These are phyloP conservation scores for Paramecium caudatum DNA, from an alignment of 73 alveolate species.

Conservation along the genomic window DNA sequence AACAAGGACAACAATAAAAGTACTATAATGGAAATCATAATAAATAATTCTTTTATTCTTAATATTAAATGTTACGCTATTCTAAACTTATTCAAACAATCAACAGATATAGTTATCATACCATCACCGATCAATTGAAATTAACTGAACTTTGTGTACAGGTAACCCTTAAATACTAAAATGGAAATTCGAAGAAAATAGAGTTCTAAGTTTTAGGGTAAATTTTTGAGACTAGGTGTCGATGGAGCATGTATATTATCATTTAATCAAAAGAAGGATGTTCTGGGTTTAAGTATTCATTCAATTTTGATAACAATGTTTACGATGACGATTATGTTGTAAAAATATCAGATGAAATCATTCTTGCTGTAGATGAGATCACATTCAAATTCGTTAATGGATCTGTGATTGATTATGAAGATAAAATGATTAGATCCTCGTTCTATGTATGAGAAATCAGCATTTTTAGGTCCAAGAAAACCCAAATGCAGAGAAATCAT, in stretches of 20 bases:
- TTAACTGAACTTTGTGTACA: conserved; percentile 36
- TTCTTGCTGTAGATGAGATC: conserved; percentile 47
- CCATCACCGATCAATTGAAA: neutral
- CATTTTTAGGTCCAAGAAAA: conserved; percentile 16
- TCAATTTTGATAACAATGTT: conserved; percentile 35
- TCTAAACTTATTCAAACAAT: no score
- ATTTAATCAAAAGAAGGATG: conserved; percentile 2
- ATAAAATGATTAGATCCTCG: conserved; percentile 63
- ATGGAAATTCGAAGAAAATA: conserved; percentile 50
- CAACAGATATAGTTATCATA: conserved; percentile 33
- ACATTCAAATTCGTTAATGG: conserved; percentile 66
- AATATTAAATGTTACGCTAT: no score
- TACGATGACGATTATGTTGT: conserved; percentile 63
- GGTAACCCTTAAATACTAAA: neutral
- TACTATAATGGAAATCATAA: no score
- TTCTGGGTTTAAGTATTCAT: conserved; percentile 61
- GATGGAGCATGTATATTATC: conserved; percentile 62
- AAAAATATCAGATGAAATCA: neutral
- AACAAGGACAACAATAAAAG: no score
- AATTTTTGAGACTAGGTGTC: conserved; percentile 68
- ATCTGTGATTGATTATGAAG: conserved; percentile 30
- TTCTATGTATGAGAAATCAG: conserved; percentile 1
- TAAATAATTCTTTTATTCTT: no score
- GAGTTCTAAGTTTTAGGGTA: neutral
- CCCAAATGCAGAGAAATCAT: conserved; percentile 62